Conservation (phyloP, 2,329 filamentous ascomycete species). For the Venturiaceae sp. region DNA sequence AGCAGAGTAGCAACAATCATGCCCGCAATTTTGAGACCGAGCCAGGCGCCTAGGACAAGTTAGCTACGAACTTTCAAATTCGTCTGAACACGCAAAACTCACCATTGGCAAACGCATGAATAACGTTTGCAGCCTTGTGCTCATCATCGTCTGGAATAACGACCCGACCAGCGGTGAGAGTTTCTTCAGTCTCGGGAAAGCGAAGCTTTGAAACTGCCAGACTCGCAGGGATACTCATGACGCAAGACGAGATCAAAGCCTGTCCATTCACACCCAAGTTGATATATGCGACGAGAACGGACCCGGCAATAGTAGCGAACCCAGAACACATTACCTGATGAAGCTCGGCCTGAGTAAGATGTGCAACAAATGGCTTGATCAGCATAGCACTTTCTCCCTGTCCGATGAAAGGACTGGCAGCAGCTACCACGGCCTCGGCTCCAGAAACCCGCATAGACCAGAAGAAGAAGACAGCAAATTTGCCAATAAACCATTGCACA, state of each 20-base stretch:
- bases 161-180: constrained; percentile 70
- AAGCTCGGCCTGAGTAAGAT: constrained; percentile 78
- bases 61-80: not conserved
- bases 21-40: constrained; percentile 77
- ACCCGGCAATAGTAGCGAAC: constrained; percentile 86
- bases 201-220: constrained; percentile 83
- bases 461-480: constrained; percentile 87
- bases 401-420: constrained; percentile 87
- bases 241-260: constrained; percentile 80
- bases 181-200: constrained; percentile 80
- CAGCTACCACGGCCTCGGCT: constrained; percentile 86
- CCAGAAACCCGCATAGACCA: constrained; percentile 81
- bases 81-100: not conserved
- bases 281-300: constrained; percentile 79
- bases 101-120: constrained; percentile 79
- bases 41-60: constrained; percentile 47
- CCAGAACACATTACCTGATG: constrained; percentile 86
- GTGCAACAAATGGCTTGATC: constrained; percentile 75
- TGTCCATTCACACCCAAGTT: constrained; percentile 73
- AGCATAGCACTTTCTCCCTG: constrained; percentile 92
- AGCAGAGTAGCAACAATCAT: constrained; percentile 75
- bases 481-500: constrained; percentile 81
- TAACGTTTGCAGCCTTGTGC: constrained; percentile 63
- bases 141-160: constrained; percentile 69
- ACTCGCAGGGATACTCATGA: constrained; percentile 92